phyloP scores from a whole-genome alignment of 371 early-diverging fungal genomes.

The Syncephalastrum contaminatum region DNA sequence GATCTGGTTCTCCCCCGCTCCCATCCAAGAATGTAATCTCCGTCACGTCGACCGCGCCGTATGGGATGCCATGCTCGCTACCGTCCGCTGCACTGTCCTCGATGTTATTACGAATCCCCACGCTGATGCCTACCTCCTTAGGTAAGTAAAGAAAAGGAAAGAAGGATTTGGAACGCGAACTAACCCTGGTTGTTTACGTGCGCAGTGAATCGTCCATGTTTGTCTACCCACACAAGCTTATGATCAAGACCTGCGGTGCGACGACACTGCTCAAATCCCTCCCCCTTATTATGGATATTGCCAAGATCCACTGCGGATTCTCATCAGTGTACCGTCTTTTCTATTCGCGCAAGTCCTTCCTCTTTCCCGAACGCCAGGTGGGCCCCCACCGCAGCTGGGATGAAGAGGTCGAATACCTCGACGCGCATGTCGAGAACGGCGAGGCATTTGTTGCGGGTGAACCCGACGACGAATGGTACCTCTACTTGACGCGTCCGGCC shows the following conservation, averaged over 20 bases:
- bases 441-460: conserved; percentile 89
- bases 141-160: conserved; percentile 30
- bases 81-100: conserved; percentile 88
- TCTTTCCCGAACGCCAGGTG: conserved; percentile 89
- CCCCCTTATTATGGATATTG: conserved; percentile 81
- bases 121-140: conserved; percentile 84
- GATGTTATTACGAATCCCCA: conserved; percentile 71
- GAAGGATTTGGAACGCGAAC: conserved; percentile 2
- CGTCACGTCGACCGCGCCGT: conserved; percentile 67
- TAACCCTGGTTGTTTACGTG: conserved; percentile 7
- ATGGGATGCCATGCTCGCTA: conserved; percentile 86
- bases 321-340: conserved; percentile 75
- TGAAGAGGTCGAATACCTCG: conserved; percentile 78
- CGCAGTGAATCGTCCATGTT: conserved; percentile 90
- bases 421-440: conserved; percentile 65
- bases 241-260: conserved; percentile 95
- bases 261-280: conserved; percentile 87
- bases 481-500: conserved; percentile 65
- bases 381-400: conserved; percentile 88
- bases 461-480: conserved; percentile 93
- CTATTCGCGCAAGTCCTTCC: conserved; percentile 92
- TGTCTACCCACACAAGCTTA: conserved; percentile 85
- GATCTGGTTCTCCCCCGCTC: conserved; percentile 81
- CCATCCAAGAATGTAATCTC: conserved; percentile 53
- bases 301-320: conserved; percentile 60